Evolutionary conservation across 2,329 filamentous ascomycete species (phyloP).

Genomic region (Cercospora sp.): DNA sequence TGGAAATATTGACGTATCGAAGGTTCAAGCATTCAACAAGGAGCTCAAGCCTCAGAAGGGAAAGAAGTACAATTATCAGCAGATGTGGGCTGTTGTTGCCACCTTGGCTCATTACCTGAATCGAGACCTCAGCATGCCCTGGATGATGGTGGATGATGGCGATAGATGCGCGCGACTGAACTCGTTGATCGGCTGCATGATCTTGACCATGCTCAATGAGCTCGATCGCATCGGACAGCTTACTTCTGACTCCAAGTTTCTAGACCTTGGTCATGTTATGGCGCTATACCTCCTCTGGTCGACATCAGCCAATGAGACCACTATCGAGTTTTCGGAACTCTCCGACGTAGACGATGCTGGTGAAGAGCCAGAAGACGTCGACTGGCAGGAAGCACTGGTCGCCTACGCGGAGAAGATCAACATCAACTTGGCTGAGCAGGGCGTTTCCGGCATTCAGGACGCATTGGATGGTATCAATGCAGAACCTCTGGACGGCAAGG

Average conservation of each 20-base stretch:
- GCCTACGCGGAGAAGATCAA: not conserved
- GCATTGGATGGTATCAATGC: not conserved
- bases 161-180: constrained; percentile 8
- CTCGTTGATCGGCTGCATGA: constrained; percentile 11
- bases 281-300: constrained; percentile 13
- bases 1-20: not conserved
- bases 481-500: constrained; percentile 6
- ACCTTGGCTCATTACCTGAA: constrained; percentile 14
- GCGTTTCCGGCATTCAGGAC: not conserved
- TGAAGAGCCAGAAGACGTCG: not conserved
- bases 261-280: constrained; percentile 13
- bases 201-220: constrained; percentile 16
- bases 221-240: constrained; percentile 16
- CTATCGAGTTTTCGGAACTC: constrained; percentile 2
- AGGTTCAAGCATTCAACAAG: constrained; percentile 15
- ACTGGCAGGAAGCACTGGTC: not conserved
- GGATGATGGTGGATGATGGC: constrained; percentile 16
- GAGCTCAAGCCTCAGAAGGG: constrained; percentile 15
- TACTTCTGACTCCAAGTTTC: constrained; percentile 9
- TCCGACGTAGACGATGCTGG: not conserved
- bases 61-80: constrained; percentile 14
- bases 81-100: constrained; percentile 17
- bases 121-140: constrained; percentile 13
- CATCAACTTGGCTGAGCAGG: not conserved
- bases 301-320: not conserved